Conservation (phyloP, 1,284 basidiomycete species). For the Cystobasidium pallidum region DNA sequence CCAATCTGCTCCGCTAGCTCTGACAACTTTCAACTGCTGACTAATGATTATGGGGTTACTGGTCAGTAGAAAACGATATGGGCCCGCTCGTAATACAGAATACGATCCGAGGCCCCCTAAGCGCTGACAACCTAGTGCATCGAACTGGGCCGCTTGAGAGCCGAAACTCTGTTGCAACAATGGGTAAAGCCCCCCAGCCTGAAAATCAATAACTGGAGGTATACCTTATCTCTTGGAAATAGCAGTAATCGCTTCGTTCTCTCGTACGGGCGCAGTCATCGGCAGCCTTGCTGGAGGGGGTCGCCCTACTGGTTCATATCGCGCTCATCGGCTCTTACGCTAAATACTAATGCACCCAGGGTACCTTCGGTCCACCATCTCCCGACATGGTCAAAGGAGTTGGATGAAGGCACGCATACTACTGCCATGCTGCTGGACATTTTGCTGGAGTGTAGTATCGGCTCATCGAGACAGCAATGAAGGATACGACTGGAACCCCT, state of each 20-base stretch:
- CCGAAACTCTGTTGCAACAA: background rate
- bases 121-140: background rate
- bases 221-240: too few relatives aligned
- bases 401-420: background rate
- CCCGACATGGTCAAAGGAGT: background rate
- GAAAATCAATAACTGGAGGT: too few relatives aligned
- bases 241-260: too few relatives aligned
- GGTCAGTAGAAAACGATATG: too few relatives aligned
- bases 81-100: background rate
- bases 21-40: too few relatives aligned
- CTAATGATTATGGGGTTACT: too few relatives aligned
- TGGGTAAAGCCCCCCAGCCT: background rate
- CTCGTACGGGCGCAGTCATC: too few relatives aligned
- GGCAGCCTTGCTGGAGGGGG: too few relatives aligned
- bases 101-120: background rate
- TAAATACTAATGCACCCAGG: too few relatives aligned
- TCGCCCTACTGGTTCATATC: too few relatives aligned
- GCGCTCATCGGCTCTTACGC: too few relatives aligned
- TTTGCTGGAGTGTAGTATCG: background rate
- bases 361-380: background rate
- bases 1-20: too few relatives aligned
- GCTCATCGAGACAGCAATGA: background rate
- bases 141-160: background rate
- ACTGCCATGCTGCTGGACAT: background rate
- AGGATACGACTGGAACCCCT: background rate